Evolutionary conservation across 2,329 filamentous ascomycete genomes (phyloP).

Genomic region (Curvularia hawaiiensis): DNA sequence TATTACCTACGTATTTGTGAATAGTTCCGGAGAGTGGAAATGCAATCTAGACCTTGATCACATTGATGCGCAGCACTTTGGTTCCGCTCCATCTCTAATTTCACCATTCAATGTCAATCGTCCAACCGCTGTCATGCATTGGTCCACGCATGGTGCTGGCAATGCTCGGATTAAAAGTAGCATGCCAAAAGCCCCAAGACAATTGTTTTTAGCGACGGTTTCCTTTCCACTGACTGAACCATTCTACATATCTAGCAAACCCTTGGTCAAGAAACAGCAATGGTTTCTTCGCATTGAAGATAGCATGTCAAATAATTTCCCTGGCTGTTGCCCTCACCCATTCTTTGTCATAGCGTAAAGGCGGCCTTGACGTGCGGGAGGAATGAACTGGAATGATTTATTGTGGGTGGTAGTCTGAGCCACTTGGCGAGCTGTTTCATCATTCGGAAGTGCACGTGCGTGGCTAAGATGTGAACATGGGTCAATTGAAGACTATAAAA

Average conservation of each 20-base stretch:
- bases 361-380: not conserved
- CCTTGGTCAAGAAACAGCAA: not conserved
- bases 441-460: not conserved
- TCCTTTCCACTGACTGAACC: not conserved
- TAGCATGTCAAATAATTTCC: not conserved
- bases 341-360: not conserved
- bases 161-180: not conserved
- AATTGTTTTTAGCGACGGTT: not conserved
- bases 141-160: not conserved
- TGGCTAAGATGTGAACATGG: not conserved
- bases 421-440: not conserved
- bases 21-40: constrained; percentile 43
- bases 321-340: not conserved
- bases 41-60: constrained; percentile 31
- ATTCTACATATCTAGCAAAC: not conserved
- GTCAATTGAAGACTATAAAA: no score
- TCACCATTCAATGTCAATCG: not conserved
- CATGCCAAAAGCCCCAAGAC: not conserved
- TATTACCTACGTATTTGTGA: constrained; percentile 49
- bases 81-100: not conserved
- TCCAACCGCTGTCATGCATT: not conserved
- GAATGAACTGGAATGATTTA: not conserved
- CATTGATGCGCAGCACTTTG: not conserved
- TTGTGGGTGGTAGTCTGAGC: not conserved
- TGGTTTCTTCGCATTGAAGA: not conserved